phyloP scores from a whole-genome alignment of 768 basidiomycete genomes.

The Lactarius psammicola region DNA sequence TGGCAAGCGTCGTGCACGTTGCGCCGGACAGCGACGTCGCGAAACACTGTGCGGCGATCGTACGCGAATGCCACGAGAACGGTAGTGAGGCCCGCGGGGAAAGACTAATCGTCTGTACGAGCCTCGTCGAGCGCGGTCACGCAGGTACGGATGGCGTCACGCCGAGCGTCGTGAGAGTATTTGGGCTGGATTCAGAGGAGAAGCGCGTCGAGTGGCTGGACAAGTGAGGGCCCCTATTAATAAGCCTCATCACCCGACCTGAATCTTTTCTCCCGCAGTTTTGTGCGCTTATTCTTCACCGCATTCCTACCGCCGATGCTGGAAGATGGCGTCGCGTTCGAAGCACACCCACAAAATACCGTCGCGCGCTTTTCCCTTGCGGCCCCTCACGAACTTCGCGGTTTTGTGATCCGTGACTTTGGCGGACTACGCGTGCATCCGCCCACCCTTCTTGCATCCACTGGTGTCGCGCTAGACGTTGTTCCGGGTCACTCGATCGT shows the following conservation, averaged over 20 bases:
- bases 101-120: slow-evolving; percentile 54
- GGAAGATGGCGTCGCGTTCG: slow-evolving; percentile 56
- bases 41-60: slow-evolving; percentile 52
- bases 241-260: too few relatives aligned
- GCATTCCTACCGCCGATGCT: slow-evolving; percentile 56
- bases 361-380: slow-evolving; percentile 51
- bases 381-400: slow-evolving; percentile 47
- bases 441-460: slow-evolving; percentile 48
- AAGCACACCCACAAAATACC: slow-evolving; percentile 61
- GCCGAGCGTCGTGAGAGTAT: slow-evolving; percentile 50
- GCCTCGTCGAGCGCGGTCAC: slow-evolving; percentile 56
- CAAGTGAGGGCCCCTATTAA: slow-evolving; percentile 37
- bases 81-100: slow-evolving; percentile 48
- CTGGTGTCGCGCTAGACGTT: slow-evolving; percentile 50
- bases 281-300: slow-evolving; percentile 49
- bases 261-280: slow-evolving; percentile 40
- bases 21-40: slow-evolving; percentile 50
- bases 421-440: slow-evolving; percentile 55
- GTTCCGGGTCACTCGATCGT: slow-evolving; percentile 43
- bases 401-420: slow-evolving; percentile 59
- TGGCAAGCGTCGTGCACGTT: slow-evolving; percentile 51
- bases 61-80: slow-evolving; percentile 45
- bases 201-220: slow-evolving; percentile 51
- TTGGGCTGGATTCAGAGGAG: slow-evolving; percentile 50
- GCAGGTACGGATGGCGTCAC: slow-evolving; percentile 44